Conservation (phyloP, 2,329 filamentous ascomycete species). For the Cladosporium austrohemisphaericum region DNA sequence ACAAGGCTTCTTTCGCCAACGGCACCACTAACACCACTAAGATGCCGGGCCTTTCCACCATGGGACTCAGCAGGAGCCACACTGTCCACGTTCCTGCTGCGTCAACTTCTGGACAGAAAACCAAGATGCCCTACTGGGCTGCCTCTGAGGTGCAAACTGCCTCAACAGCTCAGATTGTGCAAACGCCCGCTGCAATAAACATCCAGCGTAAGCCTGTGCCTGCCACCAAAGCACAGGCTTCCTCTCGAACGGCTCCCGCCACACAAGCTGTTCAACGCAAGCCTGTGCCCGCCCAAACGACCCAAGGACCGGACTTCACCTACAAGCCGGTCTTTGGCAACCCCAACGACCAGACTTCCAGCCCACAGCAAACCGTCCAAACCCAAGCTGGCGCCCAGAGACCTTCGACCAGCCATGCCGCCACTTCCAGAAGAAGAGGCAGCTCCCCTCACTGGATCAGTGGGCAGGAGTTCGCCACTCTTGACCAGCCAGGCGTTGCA, state of each 20-base stretch:
- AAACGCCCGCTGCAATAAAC: neutral
- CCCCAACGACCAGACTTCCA: neutral
- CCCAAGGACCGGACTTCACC: neutral
- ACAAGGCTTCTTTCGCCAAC: neutral
- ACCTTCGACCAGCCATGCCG: neutral
- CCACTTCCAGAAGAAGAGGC: no score
- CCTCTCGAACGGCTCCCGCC: neutral
- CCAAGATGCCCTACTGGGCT: constrained; percentile 7
- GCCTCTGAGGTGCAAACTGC: neutral
- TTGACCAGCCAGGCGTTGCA: no score
- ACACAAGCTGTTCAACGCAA: neutral
- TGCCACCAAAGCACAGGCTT: neutral
- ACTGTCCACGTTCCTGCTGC: neutral
- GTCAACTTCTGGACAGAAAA: neutral
- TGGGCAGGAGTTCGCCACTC: no score
- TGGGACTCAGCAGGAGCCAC: neutral
- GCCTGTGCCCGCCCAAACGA: neutral
- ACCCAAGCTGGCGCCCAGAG: neutral
- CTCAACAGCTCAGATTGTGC: neutral
- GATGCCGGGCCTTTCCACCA: neutral
- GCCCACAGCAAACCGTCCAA: no score
- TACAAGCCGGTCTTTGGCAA: constrained; percentile 1
- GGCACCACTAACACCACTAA: neutral
- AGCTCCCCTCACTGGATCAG: no score
- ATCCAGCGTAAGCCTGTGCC: neutral